These are phyloP conservation scores for Capsicum rhomboideum DNA, from an alignment of 257 asterid genomes.

Conservation along the genomic window DNA sequence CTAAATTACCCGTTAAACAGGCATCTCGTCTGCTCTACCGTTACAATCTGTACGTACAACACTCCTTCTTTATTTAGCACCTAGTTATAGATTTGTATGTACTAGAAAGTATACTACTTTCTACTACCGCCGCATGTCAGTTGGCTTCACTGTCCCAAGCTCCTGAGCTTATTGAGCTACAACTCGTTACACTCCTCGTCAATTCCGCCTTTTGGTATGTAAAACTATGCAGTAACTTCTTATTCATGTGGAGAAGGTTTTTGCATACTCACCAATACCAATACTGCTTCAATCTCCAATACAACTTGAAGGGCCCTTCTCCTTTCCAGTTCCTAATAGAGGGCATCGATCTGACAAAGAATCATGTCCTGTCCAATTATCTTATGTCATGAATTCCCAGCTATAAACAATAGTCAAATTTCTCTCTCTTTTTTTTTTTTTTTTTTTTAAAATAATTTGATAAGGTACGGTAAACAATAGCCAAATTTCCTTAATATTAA, in stretches of 20 bases:
- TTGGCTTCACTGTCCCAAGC: no score
- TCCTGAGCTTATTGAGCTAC: neutral
- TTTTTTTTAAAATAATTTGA: no score
- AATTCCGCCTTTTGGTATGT: neutral
- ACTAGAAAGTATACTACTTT: neutral
- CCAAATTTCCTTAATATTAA: neutral
- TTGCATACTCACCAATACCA: neutral
- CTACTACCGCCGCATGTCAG: neutral
- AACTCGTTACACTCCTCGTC: neutral
- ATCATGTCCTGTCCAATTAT: neutral
- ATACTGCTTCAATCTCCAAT: neutral
- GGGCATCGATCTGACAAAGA: neutral
- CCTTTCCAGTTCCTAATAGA: neutral
- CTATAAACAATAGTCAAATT: neutral
- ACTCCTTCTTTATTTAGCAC: neutral
- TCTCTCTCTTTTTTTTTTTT: neutral
- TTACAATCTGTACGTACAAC: slow-evolving; percentile 60
- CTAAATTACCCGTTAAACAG: slow-evolving; percentile 77
- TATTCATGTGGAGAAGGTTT: neutral
- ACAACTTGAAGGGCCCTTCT: neutral
- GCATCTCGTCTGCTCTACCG: slow-evolving; percentile 90
- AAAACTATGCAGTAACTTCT: neutral
- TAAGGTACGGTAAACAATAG: neutral
- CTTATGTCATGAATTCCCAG: neutral
- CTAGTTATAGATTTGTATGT: neutral